Evolutionary conservation across 2,329 filamentous ascomycete species (phyloP).

Genomic region (Aspergillus fructus): DNA sequence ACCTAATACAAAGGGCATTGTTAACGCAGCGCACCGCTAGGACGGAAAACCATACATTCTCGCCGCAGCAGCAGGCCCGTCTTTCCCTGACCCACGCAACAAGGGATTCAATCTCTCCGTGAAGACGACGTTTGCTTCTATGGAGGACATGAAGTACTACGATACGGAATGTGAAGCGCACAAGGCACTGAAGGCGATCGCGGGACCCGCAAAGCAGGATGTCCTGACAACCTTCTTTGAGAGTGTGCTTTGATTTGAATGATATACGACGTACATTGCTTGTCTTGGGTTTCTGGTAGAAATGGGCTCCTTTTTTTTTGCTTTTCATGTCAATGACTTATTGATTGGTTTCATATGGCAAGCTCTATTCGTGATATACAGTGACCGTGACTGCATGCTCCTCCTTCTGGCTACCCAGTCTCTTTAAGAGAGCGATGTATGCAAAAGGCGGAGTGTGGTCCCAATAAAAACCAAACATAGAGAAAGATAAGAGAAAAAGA

Average conservation of each 20-base stretch:
- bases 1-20: neutral
- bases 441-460: neutral
- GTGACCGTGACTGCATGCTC: neutral
- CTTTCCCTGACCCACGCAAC: constrained; percentile 58
- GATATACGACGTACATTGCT: neutral
- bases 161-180: constrained; percentile 61
- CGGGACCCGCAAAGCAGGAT: constrained; percentile 34
- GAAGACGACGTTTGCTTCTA: constrained; percentile 61
- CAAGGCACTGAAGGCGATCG: constrained; percentile 44
- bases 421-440: neutral
- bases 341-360: neutral
- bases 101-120: constrained; percentile 66
- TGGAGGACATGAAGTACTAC: constrained; percentile 71
- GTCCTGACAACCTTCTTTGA: constrained; percentile 39
- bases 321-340: neutral
- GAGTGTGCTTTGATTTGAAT: constrained; percentile 28
- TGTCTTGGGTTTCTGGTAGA: neutral
- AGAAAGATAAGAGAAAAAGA: neutral
- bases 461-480: neutral
- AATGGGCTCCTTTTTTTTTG: neutral
- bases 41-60: constrained; percentile 71
- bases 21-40: constrained; percentile 40
- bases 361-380: constrained; percentile 6
- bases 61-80: constrained; percentile 54
- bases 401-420: neutral